Conservation (phyloP, 202 grass and related monocot species). For the Eragrostis tef region DNA sequence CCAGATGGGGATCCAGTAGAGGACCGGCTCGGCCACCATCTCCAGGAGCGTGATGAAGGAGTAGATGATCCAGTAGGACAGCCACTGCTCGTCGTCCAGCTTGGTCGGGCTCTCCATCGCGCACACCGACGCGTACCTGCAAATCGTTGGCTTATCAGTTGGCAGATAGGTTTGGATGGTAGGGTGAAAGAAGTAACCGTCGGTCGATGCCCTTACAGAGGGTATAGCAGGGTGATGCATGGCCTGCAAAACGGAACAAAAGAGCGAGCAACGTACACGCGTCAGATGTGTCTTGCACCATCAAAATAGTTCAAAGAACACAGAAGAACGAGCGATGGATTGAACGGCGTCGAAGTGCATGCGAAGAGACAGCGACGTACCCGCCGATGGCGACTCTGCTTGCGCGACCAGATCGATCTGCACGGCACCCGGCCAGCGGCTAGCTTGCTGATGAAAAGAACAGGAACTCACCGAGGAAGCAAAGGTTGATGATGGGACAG, state of each 20-base stretch:
- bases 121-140: conserved; percentile 80
- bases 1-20: conserved; percentile 81
- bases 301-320: neutral
- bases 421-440: too few relatives aligned
- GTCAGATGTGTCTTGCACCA: neutral
- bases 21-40: conserved; percentile 61
- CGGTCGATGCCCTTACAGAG: conserved; percentile 59
- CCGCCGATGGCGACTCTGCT: too few relatives aligned
- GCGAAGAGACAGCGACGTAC: too few relatives aligned
- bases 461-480: neutral
- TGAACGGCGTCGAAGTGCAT: too few relatives aligned
- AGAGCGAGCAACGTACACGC: neutral
- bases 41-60: conserved; percentile 81
- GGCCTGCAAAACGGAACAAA: conserved; percentile 52
- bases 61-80: conserved; percentile 92
- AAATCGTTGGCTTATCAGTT: too few relatives aligned
- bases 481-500: neutral
- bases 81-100: conserved; percentile 80
- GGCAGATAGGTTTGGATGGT: too few relatives aligned
- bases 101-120: conserved; percentile 74
- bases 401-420: neutral
- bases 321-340: too few relatives aligned
- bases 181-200: too few relatives aligned
- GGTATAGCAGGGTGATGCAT: conserved; percentile 64
- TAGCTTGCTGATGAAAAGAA: neutral